A percentile compares a stretch with the other conserved stretches of the same genome.
phyloP scores from a whole-genome alignment of 2,329 filamentous ascomycete genomes.

The Sclerotinia minor region DNA sequence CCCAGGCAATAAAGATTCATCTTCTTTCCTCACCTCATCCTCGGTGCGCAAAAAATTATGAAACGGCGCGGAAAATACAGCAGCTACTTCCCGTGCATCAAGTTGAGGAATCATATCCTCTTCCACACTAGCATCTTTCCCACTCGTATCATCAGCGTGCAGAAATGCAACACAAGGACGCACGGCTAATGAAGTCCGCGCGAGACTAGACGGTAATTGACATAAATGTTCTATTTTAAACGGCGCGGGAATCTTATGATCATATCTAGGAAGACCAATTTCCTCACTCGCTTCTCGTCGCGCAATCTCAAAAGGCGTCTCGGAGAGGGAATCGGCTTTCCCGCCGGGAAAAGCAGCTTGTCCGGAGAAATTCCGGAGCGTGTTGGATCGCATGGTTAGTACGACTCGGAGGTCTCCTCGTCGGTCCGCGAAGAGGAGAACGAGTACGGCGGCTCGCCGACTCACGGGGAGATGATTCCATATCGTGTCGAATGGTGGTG shows the following conservation, averaged over 20 bases:
- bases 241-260: constrained; percentile 67
- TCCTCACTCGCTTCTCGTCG: constrained; percentile 90
- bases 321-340: constrained; percentile 59
- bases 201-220: constrained; percentile 74
- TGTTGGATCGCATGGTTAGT: constrained; percentile 66
- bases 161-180: constrained; percentile 78
- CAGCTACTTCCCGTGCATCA: constrained; percentile 87
- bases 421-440: constrained; percentile 84
- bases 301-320: constrained; percentile 75
- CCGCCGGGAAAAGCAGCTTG: constrained; percentile 87
- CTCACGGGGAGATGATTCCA: constrained; percentile 63
- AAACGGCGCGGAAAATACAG: constrained; percentile 88
- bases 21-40: constrained; percentile 53
- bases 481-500: constrained; percentile 57
- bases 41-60: constrained; percentile 70
- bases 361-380: constrained; percentile 69
- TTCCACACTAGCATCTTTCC: constrained; percentile 54
- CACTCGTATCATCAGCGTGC: constrained; percentile 56
- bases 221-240: constrained; percentile 88
- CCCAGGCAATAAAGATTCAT: constrained; percentile 32
- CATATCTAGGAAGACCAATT: constrained; percentile 78
- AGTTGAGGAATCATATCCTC: constrained; percentile 75
- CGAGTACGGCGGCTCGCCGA: constrained; percentile 80
- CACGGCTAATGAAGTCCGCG: constrained; percentile 71
- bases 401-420: constrained; percentile 74